Evolutionary conservation across 164 flowering plant genomes (phyloP).

Genomic region (Echeveria elegans): DNA sequence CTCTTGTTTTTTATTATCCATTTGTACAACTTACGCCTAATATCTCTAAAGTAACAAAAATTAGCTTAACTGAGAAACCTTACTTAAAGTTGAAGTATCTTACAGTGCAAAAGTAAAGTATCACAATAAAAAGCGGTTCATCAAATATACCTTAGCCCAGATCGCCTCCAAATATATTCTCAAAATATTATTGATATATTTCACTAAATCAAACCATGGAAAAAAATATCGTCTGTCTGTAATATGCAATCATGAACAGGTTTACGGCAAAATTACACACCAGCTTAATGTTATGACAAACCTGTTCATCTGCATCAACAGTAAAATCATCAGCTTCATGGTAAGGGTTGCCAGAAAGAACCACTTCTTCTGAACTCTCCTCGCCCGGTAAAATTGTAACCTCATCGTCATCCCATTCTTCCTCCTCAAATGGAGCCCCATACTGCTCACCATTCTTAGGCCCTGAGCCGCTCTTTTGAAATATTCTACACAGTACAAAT

Average conservation of each 20-base stretch:
- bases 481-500: too few relatives aligned
- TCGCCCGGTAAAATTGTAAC: conserved; percentile 22
- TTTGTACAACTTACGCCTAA: neutral
- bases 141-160: neutral
- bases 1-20: neutral
- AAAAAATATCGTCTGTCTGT: neutral
- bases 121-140: neutral
- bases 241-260: neutral
- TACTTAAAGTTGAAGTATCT: neutral
- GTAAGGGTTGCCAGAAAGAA: conserved; percentile 24
- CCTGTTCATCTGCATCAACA: conserved; percentile 26
- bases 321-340: conserved; percentile 17
- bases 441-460: too few relatives aligned
- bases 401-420: conserved; percentile 52
- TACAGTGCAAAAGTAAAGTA: neutral
- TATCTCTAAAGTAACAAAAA: neutral
- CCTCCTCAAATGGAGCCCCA: too few relatives aligned
- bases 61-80: neutral
- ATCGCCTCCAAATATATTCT: neutral
- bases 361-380: conserved; percentile 16
- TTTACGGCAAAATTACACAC: neutral
- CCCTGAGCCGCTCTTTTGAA: too few relatives aligned
- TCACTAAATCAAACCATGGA: neutral
- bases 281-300: conserved; percentile 16
- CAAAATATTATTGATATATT: neutral